phyloP scores from a whole-genome alignment of 2,329 filamentous ascomycete species.

The Venturia effusa region DNA sequence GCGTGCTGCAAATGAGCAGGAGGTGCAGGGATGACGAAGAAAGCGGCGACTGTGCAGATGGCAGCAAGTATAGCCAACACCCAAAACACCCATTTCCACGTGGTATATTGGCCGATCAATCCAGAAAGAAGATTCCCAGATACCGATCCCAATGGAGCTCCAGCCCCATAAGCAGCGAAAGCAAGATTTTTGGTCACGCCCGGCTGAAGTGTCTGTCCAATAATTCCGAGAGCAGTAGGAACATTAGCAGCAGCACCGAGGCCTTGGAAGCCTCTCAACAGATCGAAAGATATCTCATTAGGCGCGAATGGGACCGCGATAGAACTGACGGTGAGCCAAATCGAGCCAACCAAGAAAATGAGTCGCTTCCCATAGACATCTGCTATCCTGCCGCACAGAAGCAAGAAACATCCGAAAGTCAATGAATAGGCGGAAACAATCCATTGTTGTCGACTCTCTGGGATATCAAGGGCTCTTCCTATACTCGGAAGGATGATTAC shows the following conservation, averaged over 20 bases:
- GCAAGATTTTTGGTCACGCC: conserved; percentile 62
- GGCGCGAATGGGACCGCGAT: conserved; percentile 52
- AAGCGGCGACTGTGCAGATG: conserved; percentile 44
- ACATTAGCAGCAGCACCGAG: conserved; percentile 59
- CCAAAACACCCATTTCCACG: conserved; percentile 44
- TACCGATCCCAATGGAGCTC: conserved; percentile 52
- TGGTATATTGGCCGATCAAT: conserved; percentile 50
- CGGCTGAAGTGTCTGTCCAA: conserved; percentile 56
- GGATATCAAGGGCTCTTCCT: conserved; percentile 44
- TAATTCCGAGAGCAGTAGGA: conserved; percentile 59
- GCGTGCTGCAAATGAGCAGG: conserved; percentile 23
- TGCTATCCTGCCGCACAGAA: conserved; percentile 57
- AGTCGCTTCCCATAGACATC: conserved; percentile 56
- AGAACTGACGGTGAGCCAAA: conserved; percentile 50
- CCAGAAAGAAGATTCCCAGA: conserved; percentile 55
- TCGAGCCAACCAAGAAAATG: conserved; percentile 54
- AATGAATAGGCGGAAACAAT: conserved; percentile 56
- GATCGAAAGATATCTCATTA: conserved; percentile 56
- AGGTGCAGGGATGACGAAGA: conserved; percentile 49
- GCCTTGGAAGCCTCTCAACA: conserved; percentile 57
- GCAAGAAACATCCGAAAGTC: conserved; percentile 55
- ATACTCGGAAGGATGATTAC: conserved; percentile 56
- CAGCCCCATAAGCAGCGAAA: conserved; percentile 53
- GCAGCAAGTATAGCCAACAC: conserved; percentile 50
- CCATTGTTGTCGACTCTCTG: conserved; percentile 52